Percentiles rank a stretch among this genome's conserved stretches.
phyloP scores from a whole-genome alignment of 257 asterid genomes.

The Solanum ossicruentum region DNA sequence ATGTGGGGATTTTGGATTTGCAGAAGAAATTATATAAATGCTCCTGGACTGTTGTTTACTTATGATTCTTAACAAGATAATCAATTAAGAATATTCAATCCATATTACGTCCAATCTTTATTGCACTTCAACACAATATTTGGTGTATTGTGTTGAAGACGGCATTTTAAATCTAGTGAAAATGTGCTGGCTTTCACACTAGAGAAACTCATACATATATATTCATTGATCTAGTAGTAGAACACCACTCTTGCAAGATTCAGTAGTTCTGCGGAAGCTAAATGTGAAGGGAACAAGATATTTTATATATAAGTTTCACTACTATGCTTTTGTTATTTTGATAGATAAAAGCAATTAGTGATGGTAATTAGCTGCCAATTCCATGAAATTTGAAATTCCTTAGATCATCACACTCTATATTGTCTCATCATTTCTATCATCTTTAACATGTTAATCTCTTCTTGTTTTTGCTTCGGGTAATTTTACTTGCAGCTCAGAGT shows the following conservation, averaged over 20 bases:
- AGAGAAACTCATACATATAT: background rate
- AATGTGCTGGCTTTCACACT: background rate
- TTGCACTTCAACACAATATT: background rate
- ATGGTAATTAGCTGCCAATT: background rate
- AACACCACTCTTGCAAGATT: background rate
- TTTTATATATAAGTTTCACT: background rate
- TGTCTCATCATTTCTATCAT: background rate
- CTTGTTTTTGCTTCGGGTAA: background rate
- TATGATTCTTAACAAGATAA: background rate
- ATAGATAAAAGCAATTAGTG: background rate
- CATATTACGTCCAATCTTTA: background rate
- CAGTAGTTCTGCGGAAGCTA: background rate
- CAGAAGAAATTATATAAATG: background rate
- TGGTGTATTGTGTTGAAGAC: background rate
- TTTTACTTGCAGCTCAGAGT: slow-evolving; percentile 54
- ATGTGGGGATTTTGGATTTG: background rate
- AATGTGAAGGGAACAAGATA: background rate
- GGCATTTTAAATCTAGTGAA: background rate
- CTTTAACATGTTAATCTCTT: background rate
- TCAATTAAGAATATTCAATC: background rate
- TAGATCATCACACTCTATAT: background rate
- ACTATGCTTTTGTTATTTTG: background rate
- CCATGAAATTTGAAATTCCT: background rate
- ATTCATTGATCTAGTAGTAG: background rate
- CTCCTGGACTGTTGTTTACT: background rate